Evolutionary conservation across 2,329 filamentous ascomycete genomes (phyloP).

Genomic region (Dothistroma septosporum): DNA sequence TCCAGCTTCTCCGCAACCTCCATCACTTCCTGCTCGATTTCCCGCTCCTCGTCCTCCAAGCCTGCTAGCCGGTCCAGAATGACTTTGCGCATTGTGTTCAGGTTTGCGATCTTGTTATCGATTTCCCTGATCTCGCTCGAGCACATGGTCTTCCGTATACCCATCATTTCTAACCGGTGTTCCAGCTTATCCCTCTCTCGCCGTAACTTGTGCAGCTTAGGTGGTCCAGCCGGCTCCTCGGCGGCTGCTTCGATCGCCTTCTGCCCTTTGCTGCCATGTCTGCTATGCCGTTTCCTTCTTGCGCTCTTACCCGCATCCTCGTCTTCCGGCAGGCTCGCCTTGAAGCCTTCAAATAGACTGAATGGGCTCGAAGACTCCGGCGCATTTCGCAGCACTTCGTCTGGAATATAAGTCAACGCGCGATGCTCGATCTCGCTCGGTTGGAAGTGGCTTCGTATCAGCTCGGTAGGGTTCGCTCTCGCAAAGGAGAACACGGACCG

Average conservation of each 20-base stretch:
- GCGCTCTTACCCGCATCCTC: slow-evolving; percentile 37
- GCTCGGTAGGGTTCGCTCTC: slow-evolving; percentile 84
- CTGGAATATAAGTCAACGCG: slow-evolving; percentile 79
- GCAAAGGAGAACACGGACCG: slow-evolving; percentile 88
- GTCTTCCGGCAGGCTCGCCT: slow-evolving; percentile 77
- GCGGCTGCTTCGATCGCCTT: slow-evolving; percentile 63
- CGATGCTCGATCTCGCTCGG: slow-evolving; percentile 90
- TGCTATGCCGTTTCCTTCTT: slow-evolving; percentile 63
- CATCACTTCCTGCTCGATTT: slow-evolving; percentile 78
- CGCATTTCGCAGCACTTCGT: slow-evolving; percentile 84
- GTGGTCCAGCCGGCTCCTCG: slow-evolving; percentile 57
- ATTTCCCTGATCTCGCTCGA: slow-evolving; percentile 94
- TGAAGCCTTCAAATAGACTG: slow-evolving; percentile 94
- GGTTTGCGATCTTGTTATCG: slow-evolving; percentile 91
- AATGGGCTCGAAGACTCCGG: slow-evolving; percentile 82
- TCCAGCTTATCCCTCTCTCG: slow-evolving; percentile 75
- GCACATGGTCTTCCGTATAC: slow-evolving; percentile 94
- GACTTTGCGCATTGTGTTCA: slow-evolving; percentile 88
- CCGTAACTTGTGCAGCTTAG: slow-evolving; percentile 68
- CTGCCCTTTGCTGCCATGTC: slow-evolving; percentile 68
- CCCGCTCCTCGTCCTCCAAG: slow-evolving; percentile 83
- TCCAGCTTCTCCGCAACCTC: slow-evolving; percentile 61
- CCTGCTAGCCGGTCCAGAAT: slow-evolving; percentile 80
- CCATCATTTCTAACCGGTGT: slow-evolving; percentile 85
- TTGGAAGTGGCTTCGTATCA: slow-evolving; percentile 87